Evolutionary conservation across 768 basidiomycete genomes (phyloP), one percentile per base, ranked within the genome.

Genomic region (Dacryopinax primogenitus): DNA sequence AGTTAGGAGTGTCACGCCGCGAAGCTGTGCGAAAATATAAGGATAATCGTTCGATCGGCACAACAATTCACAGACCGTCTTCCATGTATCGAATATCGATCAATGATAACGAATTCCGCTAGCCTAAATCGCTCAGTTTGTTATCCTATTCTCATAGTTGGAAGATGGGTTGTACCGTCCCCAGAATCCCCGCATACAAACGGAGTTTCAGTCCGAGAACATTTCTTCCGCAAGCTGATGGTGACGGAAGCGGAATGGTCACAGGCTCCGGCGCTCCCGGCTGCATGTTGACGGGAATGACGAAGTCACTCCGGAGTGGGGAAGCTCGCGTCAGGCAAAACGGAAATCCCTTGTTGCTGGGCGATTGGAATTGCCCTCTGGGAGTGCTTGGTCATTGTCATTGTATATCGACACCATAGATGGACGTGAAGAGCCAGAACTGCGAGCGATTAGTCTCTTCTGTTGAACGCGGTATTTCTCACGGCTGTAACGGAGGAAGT

Each of bases 201-300:
- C 45, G 51, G 51, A 58, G 30, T 32, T 23, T 58, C 51, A 18
- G 26, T 4, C 26, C 13, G 51, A 58, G 51, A 58, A 58, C 51
- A 3, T 58, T 58, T 58, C 51, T 58, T 58, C 51, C 51, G 51
- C n/a, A 9, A 30, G 51, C 51, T 58, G 26, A 58, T 7, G 21
- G 51, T 4, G 51, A 58, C 51, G 51, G 51, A 58, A 58, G 51
- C 51, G 51, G 51, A 58, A 58, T 13, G 51, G 51, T 58, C 51
- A 58, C 51, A 58, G 51, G 51, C 51, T 30, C 51, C 45, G 12
- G 7, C 9, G 13, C 9, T 13, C 51, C 32, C 51, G 51, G 13
- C 26, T 58, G 3, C 26, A 3, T 30, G 26, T 58, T 3, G 37
- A 11, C 37, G 37, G n/a, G 12, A 11, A 11, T 39, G 37, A 39